Evolutionary conservation across 2,329 filamentous ascomycete species (phyloP).

Genomic region (Xylariaceae sp.): DNA sequence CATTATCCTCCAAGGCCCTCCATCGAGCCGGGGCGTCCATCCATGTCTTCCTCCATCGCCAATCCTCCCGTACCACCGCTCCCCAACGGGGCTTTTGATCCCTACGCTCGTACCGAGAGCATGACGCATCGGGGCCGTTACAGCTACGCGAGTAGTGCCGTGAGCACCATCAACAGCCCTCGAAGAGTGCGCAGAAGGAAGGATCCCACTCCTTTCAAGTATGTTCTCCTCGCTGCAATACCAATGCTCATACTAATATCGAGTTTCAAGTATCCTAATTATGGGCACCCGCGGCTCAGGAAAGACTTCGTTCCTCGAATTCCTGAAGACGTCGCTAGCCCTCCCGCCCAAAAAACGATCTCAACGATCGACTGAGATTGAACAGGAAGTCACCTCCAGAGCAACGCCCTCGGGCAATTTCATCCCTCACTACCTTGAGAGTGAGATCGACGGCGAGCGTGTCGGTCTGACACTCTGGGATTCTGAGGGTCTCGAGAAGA

Average conservation of each 20-base stretch:
- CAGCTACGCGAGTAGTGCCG: slow-evolving; percentile 90
- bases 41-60: slow-evolving; percentile 48
- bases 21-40: slow-evolving; percentile 53
- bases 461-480: slow-evolving; percentile 96
- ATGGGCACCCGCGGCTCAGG: slow-evolving; percentile 85
- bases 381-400: slow-evolving; percentile 61
- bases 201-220: slow-evolving; percentile 99
- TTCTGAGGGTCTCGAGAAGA: slow-evolving; percentile 92
- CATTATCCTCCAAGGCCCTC: slow-evolving; percentile 49
- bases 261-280: slow-evolving; percentile 72
- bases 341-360: slow-evolving; percentile 78
- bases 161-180: slow-evolving; percentile 91
- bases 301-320: slow-evolving; percentile 96
- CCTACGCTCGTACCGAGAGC: slow-evolving; percentile 84
- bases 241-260: slow-evolving; percentile 23
- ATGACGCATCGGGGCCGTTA: slow-evolving; percentile 96
- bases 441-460: slow-evolving; percentile 89
- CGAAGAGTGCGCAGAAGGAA: slow-evolving; percentile 90
- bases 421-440: slow-evolving; percentile 87
- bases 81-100: slow-evolving; percentile 67
- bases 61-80: slow-evolving; percentile 65
- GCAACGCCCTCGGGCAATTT: slow-evolving; percentile 69
- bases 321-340: slow-evolving; percentile 83
- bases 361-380: slow-evolving; percentile 49
- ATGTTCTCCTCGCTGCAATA: slow-evolving; percentile 46